Base-by-base conservation (phyloP, 2,329 filamentous ascomycete species). In the Aspergillus sp. region DNA sequence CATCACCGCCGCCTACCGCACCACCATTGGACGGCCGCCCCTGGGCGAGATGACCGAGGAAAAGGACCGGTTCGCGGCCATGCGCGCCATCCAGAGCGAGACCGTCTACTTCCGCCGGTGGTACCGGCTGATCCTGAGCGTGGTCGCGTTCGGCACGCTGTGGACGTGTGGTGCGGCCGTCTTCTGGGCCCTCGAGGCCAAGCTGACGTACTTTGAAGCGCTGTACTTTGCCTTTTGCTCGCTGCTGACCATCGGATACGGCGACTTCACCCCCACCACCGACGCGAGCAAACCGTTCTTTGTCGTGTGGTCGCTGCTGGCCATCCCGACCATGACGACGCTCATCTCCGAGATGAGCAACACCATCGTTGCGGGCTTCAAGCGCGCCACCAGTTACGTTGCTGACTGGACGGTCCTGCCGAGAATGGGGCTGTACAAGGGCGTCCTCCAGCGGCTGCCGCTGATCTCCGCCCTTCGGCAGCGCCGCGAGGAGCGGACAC, bases 301-400 rank as follows among this genome's bases (percentile, higher is more conserved):
- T 63, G 89, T 97, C n/a, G 86, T 96, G 51, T 97, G 92, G 92
- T 89, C 87, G 13, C 70, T 97, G 1, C 80, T 96, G 21, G 91
- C 91, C 0, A 79, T 96, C 3, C 92, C 92, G 0, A 92, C 89
- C 2, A 92, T 92, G 81, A 96, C 92, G 0, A 86, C 96, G 16
- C 80, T 97, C 11, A 88, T 95, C 57, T 88, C 85, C 10, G 88
- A 92, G 59, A 88, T 94, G 54, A 89, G 88, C 20, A 88, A 95
- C 63, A 97, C 92, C 0, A 81, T 96, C 17, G 86, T 96, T 11
- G 73, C 75, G 2, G 78, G 76, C 36, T 85, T 88, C 69, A 87
- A 88, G 60, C 76, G 77, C n/a, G 81, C 79, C 46, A 86, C 83
- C 0, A 80, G 81, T 54, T 73, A 72, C 2, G 54, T 88, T 1